Conservation (phyloP, 73 alveolate species). For the Uronychia setigera region DNA sequence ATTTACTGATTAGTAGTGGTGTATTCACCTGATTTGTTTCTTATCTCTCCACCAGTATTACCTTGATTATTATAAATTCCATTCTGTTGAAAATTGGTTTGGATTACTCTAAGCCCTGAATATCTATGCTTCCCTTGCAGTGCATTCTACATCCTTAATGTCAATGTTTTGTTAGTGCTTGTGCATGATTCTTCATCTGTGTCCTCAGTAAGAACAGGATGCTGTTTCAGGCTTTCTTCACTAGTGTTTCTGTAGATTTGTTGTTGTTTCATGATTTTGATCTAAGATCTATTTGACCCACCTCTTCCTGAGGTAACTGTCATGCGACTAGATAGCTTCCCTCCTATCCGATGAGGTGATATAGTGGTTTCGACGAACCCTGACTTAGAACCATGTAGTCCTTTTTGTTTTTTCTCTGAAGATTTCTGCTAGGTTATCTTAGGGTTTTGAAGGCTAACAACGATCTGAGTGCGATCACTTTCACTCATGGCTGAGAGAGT, state of each 20-base stretch:
- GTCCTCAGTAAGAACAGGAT: background rate
- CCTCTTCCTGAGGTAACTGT: background rate
- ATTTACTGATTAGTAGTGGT: too few species aligned
- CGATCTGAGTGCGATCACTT: background rate
- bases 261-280: background rate
- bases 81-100: background rate
- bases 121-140: background rate
- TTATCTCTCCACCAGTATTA: too few species aligned
- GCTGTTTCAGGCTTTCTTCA: background rate
- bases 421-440: background rate
- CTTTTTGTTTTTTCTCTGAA: background rate
- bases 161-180: background rate
- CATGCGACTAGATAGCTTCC: too few species aligned
- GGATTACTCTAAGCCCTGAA: background rate
- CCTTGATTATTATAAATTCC: too few species aligned
- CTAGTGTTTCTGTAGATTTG: background rate
- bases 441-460: background rate
- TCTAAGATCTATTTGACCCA: background rate
- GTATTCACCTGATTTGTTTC: too few species aligned
- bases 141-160: background rate
- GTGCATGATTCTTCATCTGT: background rate
- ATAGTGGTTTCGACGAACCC: too few species aligned
- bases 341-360: too few species aligned
- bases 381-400: too few species aligned
- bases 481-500: background rate